Conservation (phyloP, 108 stramenopile species). For the Nitzschia sp. region DNA sequence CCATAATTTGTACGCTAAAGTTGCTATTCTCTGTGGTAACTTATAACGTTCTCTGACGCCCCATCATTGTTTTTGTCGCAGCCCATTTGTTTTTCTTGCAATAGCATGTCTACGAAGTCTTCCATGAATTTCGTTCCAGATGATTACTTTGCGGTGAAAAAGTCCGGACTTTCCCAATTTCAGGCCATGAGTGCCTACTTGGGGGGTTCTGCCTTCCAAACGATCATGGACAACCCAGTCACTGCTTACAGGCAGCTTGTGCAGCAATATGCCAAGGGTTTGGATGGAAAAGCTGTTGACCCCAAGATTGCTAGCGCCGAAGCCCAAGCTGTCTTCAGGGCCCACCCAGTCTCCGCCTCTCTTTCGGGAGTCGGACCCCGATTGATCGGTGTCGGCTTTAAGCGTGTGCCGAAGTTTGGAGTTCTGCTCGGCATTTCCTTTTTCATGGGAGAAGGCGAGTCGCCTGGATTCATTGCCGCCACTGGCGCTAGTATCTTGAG, state of each 20-base stretch:
- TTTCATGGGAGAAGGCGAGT: constrained; percentile 83
- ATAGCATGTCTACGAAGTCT: neutral
- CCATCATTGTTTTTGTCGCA: neutral
- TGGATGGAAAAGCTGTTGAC: constrained; percentile 82
- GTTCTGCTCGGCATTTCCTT: constrained; percentile 86
- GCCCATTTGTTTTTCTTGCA: neutral
- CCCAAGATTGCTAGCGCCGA: constrained; percentile 80
- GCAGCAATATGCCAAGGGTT: constrained; percentile 92
- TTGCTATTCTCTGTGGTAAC: too few relatives aligned
- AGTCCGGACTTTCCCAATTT: constrained; percentile 87
- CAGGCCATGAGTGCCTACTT: constrained; percentile 92
- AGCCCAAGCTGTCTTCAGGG: constrained; percentile 82
- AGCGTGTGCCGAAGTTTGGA: constrained; percentile 93
- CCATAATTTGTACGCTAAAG: too few relatives aligned
- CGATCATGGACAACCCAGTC: constrained; percentile 90
- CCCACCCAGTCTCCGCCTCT: constrained; percentile 75
- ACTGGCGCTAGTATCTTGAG: constrained; percentile 82
- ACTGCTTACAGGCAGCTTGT: constrained; percentile 93
- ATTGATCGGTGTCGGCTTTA: constrained; percentile 91
- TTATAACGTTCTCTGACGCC: too few relatives aligned
- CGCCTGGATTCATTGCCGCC: constrained; percentile 74
- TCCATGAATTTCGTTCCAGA: constrained; percentile 21
- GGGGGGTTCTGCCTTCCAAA: constrained; percentile 89
- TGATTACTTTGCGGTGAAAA: constrained; percentile 86
- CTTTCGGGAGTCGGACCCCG: constrained; percentile 85